Evolutionary conservation across 352 stramenopile species (phyloP).

Genomic region (Pythium grandisporangium): DNA sequence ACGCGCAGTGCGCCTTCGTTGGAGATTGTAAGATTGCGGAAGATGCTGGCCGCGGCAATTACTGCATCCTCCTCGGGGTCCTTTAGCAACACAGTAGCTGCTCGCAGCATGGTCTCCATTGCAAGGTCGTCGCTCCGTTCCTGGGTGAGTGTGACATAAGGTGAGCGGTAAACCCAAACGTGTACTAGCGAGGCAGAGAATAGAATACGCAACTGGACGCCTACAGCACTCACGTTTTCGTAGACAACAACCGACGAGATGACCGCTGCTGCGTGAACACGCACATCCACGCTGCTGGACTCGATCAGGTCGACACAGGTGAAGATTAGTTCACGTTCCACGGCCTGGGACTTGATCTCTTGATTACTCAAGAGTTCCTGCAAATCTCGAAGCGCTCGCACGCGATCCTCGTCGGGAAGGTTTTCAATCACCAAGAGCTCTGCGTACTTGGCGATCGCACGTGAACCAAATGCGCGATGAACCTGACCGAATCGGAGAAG

Average conservation of each 20-base stretch:
- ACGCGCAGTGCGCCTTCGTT: slow-evolving; percentile 43
- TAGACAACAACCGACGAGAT: slow-evolving; percentile 48
- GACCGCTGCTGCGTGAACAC: slow-evolving; percentile 27
- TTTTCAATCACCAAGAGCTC: slow-evolving; percentile 49
- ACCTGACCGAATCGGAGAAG: slow-evolving; percentile 17
- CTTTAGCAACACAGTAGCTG: slow-evolving; percentile 25
- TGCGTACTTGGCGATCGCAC: slow-evolving; percentile 45
- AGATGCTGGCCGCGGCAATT: slow-evolving; percentile 32
- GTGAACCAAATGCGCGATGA: slow-evolving; percentile 38
- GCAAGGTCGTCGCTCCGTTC: slow-evolving; percentile 23
- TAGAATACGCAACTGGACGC: no score
- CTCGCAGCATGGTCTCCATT: slow-evolving; percentile 40
- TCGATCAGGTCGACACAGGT: slow-evolving; percentile 38
- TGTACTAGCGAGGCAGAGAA: no score
- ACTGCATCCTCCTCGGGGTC: slow-evolving; percentile 36
- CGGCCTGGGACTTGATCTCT: slow-evolving; percentile 41
- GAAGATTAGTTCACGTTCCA: slow-evolving; percentile 41
- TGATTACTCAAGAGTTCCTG: slow-evolving; percentile 47
- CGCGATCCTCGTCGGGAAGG: slow-evolving; percentile 40
- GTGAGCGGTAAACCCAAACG: no score
- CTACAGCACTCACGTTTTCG: slow-evolving; percentile 21
- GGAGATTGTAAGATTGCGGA: slow-evolving; percentile 48
- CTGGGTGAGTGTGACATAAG: no score
- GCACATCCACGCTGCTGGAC: slow-evolving; percentile 25
- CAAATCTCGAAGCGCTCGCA: slow-evolving; percentile 32